Percentiles rank a stretch among this genome's conserved stretches.
Evolutionary conservation across 2,329 filamentous ascomycete genomes (phyloP).

Genomic region (Malbranchea zuffiana): DNA sequence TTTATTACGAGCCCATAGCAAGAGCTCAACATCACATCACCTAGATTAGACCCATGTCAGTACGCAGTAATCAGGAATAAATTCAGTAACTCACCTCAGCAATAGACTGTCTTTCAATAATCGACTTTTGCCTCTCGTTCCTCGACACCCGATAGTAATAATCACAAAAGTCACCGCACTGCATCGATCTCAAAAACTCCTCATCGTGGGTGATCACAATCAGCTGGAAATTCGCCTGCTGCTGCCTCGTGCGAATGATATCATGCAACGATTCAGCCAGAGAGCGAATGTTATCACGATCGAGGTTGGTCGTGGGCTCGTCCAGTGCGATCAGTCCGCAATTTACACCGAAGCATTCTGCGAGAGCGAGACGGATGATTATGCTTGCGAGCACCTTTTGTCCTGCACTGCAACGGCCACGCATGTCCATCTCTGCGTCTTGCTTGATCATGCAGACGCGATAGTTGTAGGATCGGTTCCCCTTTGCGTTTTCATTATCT

Average conservation of each 20-base stretch:
- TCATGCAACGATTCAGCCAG: slow-evolving; percentile 73
- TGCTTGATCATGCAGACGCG: slow-evolving; percentile 96
- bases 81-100: slow-evolving; percentile 33
- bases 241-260: slow-evolving; percentile 73
- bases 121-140: slow-evolving; percentile 74
- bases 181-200: slow-evolving; percentile 87
- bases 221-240: slow-evolving; percentile 91
- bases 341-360: slow-evolving; percentile 91
- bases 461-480: slow-evolving; percentile 87
- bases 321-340: slow-evolving; percentile 95
- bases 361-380: slow-evolving; percentile 90
- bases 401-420: slow-evolving; percentile 87
- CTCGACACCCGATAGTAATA: slow-evolving; percentile 79
- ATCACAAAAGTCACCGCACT: slow-evolving; percentile 85
- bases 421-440: slow-evolving; percentile 98
- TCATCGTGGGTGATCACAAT: slow-evolving; percentile 99
- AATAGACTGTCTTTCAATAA: slow-evolving; percentile 58
- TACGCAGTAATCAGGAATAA: neutral
- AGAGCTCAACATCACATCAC: slow-evolving; percentile 6
- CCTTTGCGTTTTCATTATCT: slow-evolving; percentile 65
- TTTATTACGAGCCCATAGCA: too few species aligned
- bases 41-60: neutral
- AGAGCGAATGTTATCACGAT: slow-evolving; percentile 85
- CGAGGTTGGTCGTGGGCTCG: slow-evolving; percentile 94
- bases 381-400: slow-evolving; percentile 96